phyloP scores from a whole-genome alignment of 345 rosid genomes.

The Laguncularia racemosa region DNA sequence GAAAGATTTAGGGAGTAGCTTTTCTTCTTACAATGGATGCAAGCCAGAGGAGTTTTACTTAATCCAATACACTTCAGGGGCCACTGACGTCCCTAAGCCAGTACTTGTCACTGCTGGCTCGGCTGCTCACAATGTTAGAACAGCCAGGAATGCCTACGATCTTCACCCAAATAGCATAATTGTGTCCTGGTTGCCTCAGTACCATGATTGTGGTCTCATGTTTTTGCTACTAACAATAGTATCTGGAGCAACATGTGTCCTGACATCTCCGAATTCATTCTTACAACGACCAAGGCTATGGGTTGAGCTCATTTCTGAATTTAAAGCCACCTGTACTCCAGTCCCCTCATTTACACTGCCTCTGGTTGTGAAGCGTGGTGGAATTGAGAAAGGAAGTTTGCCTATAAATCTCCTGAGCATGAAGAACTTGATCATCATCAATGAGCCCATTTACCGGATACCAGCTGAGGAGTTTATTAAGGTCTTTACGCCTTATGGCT shows the following conservation, averaged over 20 bases:
- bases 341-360: conserved; percentile 62
- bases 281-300: conserved; percentile 42
- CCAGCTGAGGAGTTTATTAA: conserved; percentile 36
- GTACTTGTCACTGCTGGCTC: conserved; percentile 54
- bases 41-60: conserved; percentile 34
- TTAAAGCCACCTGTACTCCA: conserved; percentile 49
- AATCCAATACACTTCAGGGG: conserved; percentile 66
- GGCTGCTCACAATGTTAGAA: conserved; percentile 57
- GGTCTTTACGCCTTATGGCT: conserved; percentile 28
- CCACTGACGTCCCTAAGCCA: conserved; percentile 60
- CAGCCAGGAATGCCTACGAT: conserved; percentile 49
- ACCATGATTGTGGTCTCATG: conserved; percentile 63
- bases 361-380: conserved; percentile 45
- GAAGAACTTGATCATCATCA: conserved; percentile 49
- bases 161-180: conserved; percentile 42
- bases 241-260: conserved; percentile 50
- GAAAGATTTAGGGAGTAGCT: neutral
- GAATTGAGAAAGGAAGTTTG: conserved; percentile 14
- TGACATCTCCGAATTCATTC: conserved; percentile 36
- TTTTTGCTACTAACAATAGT: conserved; percentile 43
- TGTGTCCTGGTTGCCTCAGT: conserved; percentile 58
- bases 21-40: conserved; percentile 26
- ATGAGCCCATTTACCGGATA: conserved; percentile 42
- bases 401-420: conserved; percentile 28
- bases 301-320: conserved; percentile 46